These are phyloP conservation scores for Agaricales sp. DNA, from an alignment of 1,284 basidiomycete genomes.

Conservation along the genomic window DNA sequence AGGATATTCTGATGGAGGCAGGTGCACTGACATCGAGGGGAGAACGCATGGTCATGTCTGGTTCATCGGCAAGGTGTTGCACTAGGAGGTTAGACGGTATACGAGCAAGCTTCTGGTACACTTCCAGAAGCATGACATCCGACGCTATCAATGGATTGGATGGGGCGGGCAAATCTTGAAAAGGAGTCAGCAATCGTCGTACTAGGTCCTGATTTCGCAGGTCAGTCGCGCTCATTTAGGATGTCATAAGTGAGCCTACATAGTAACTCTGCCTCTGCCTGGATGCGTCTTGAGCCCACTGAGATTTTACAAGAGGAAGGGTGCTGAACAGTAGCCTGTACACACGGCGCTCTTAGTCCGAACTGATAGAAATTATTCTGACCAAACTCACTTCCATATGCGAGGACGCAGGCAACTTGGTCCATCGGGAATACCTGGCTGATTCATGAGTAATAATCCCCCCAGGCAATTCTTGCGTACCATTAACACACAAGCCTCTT, in stretches of 20 bases:
- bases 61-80: conserved; percentile 33
- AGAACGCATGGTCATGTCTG: conserved; percentile 33
- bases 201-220: conserved; percentile 46
- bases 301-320: conserved; percentile 42
- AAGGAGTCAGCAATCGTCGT: conserved; percentile 45
- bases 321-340: conserved; percentile 52
- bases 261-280: conserved; percentile 65
- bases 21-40: conserved; percentile 45
- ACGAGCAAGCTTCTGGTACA: conserved; percentile 46
- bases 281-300: conserved; percentile 44
- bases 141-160: conserved; percentile 27
- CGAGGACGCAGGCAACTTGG: conserved; percentile 64
- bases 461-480: conserved; percentile 23
- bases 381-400: conserved; percentile 54
- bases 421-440: conserved; percentile 55
- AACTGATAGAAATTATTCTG: conserved; percentile 1
- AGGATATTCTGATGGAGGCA: conserved; percentile 36
- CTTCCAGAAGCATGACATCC: conserved; percentile 39
- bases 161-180: conserved; percentile 37
- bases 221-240: conserved; percentile 4
- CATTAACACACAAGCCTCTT: conserved; percentile 44
- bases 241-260: conserved; percentile 23
- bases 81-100: conserved; percentile 45
- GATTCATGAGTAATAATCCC: conserved; percentile 7
- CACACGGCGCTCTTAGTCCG: conserved; percentile 5